Base-by-base conservation (phyloP, 306 rosid species). In the Senna tora region DNA sequence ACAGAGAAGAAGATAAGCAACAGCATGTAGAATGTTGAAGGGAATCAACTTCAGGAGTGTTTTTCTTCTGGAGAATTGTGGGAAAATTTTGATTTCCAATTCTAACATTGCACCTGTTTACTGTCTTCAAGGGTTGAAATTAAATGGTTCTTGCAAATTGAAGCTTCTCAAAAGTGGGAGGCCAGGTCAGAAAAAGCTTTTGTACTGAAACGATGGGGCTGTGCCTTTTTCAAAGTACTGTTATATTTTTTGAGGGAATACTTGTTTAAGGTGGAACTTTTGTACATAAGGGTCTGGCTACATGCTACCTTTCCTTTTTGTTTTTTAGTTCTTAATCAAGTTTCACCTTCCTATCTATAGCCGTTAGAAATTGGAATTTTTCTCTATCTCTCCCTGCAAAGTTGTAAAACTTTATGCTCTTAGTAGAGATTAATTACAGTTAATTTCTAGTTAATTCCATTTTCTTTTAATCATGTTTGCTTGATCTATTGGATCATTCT, bases 281-380 rank as follows among this genome's bases (percentile, higher is more conserved):
- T 54, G 53, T 73, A 75, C 67, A 47, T 41, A 74, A 70, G 70
- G 62, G 20, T 64, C 49, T 62, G 69, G 67, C 49, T 56, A 13
- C 65, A 56, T 30, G 62, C 43, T 15, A 45, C 14, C 36, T n/a
- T 82, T 57, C 10, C 30, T 65, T 57, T 64, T 41, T 38, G 20
- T 59, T 33, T 43, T 45, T 21, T 62, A 72, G 63, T 45, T 71
- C 72, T 67, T 72, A 62, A 77, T 58, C 74, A 72, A 72, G 50
- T 73, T 83, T 83, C 78, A 76, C 64, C 65, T 21, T 42, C 72
- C 62, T 76, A 76, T 57, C 53, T 62, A 47, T 16, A 17, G 70
- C 71, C 38, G 5, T 39, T 28, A 67, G 74, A 16, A 15, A 51
- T 38, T 67, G 84, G 61, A 73, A 50, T 56, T 56, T 61, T 72